Percentiles rank a stretch among this genome's conserved stretches.
Evolutionary conservation across 257 asterid species (phyloP).

Genomic region (Coffea canephora): DNA sequence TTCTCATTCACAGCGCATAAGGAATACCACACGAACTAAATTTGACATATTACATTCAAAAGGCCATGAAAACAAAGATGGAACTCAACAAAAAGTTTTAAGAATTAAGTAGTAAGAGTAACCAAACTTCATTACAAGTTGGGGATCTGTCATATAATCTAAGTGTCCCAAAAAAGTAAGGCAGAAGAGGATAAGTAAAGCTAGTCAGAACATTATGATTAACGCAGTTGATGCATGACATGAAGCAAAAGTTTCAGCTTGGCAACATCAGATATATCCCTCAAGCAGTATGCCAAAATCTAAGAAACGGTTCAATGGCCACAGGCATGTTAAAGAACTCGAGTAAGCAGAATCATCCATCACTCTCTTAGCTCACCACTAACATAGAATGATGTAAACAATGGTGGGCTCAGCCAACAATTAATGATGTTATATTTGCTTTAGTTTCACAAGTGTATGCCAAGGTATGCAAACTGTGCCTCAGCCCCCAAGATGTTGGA

Average conservation of each 20-base stretch:
- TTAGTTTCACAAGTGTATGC: background rate
- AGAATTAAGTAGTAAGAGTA: background rate
- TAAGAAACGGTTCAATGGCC: conserved; percentile 1
- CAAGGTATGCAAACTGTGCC: background rate
- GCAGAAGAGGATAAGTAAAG: background rate
- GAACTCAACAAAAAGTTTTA: background rate
- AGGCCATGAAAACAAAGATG: background rate
- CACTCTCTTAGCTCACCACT: background rate
- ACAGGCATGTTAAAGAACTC: background rate
- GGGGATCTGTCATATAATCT: background rate
- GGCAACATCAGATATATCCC: background rate
- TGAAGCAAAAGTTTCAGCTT: conserved; percentile 2
- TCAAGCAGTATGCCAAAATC: background rate
- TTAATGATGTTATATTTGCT: background rate
- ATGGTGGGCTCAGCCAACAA: background rate
- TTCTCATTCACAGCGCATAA: background rate
- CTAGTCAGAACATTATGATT: background rate
- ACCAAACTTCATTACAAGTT: background rate
- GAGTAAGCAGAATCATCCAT: background rate
- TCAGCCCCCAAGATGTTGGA: background rate
- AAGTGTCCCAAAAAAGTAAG: background rate
- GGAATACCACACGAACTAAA: background rate
- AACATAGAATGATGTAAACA: background rate
- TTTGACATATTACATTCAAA: background rate
- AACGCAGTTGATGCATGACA: background rate